These are phyloP conservation scores for Jaminaea rosea DNA, from an alignment of 1,284 basidiomycete genomes.

Conservation along the genomic window DNA sequence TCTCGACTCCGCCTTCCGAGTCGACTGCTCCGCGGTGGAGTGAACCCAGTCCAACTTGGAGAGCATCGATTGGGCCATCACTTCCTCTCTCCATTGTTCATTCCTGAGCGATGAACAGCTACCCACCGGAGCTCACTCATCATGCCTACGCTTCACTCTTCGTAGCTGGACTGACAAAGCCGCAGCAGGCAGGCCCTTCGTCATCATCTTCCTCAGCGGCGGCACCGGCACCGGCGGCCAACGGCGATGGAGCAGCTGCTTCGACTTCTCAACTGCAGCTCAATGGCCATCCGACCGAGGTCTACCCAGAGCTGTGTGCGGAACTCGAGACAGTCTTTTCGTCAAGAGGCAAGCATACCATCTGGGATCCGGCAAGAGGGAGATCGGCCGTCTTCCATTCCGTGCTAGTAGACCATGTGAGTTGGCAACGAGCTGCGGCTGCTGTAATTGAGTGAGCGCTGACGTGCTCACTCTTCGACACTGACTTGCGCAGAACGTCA, in stretches of 20 bases:
- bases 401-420: conserved; percentile 25
- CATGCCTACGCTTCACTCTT: conserved; percentile 41
- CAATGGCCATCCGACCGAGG: neutral
- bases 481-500: conserved; percentile 52
- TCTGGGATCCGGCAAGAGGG: conserved; percentile 30
- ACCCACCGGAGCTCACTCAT: conserved; percentile 33
- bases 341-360: conserved; percentile 17
- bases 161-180: conserved; percentile 22
- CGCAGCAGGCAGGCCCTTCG: neutral
- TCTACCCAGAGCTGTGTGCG: conserved; percentile 11
- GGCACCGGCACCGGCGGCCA: neutral
- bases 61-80: too few relatives aligned
- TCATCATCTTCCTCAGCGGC: neutral
- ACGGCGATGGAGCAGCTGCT: neutral
- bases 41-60: too few relatives aligned
- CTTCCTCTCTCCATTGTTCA: too few relatives aligned
- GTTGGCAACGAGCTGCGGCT: neutral
- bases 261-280: neutral
- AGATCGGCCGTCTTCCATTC: conserved; percentile 28
- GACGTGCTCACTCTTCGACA: neutral
- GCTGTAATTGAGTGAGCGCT: neutral
- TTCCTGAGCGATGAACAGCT: conserved; percentile 24
- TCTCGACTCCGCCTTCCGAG: too few relatives aligned
- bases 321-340: conserved; percentile 23
- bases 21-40: too few relatives aligned